Evolutionary conservation across 352 stramenopile species (phyloP).

Genomic region (Pythium phragmitis): DNA sequence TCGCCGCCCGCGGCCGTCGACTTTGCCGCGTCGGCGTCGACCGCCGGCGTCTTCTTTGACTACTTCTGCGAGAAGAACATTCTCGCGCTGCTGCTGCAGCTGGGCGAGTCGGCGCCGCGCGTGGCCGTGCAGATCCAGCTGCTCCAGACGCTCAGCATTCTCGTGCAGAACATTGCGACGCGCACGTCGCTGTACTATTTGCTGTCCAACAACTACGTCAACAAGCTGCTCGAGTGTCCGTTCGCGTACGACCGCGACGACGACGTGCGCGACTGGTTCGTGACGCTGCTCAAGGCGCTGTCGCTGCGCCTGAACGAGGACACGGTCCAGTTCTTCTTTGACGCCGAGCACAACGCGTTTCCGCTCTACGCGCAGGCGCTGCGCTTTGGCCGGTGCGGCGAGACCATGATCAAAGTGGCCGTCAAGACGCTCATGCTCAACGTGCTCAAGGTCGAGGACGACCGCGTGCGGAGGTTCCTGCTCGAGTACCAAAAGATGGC

Average conservation of each 20-base stretch:
- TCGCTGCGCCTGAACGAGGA: constrained; percentile 84
- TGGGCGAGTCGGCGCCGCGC: constrained; percentile 53
- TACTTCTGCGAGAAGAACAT: constrained; percentile 98
- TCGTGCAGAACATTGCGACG: constrained; percentile 90
- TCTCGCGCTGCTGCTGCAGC: constrained; percentile 87
- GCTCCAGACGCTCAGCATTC: constrained; percentile 91
- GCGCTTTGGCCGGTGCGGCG: constrained; percentile 61
- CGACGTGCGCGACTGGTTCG: constrained; percentile 89
- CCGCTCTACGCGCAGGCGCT: constrained; percentile 76
- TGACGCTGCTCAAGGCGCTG: constrained; percentile 87
- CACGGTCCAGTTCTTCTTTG: constrained; percentile 90
- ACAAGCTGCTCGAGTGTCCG: constrained; percentile 88
- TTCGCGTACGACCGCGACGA: constrained; percentile 68
- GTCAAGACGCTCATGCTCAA: constrained; percentile 89
- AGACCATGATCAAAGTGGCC: constrained; percentile 85
- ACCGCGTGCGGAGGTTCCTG: constrained; percentile 75
- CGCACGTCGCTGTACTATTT: constrained; percentile 93
- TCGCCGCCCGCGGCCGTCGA: constrained; percentile 21
- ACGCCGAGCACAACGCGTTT: constrained; percentile 50
- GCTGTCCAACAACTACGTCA: constrained; percentile 95
- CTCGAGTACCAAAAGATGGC: constrained; percentile 68
- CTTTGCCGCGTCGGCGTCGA: constrained; percentile 20
- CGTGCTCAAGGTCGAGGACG: constrained; percentile 75
- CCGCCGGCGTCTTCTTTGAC: constrained; percentile 85
- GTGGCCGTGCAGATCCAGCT: constrained; percentile 90